Conservation (phyloP, 2,329 filamentous ascomycete species). For the Neonectria neomacrospora region DNA sequence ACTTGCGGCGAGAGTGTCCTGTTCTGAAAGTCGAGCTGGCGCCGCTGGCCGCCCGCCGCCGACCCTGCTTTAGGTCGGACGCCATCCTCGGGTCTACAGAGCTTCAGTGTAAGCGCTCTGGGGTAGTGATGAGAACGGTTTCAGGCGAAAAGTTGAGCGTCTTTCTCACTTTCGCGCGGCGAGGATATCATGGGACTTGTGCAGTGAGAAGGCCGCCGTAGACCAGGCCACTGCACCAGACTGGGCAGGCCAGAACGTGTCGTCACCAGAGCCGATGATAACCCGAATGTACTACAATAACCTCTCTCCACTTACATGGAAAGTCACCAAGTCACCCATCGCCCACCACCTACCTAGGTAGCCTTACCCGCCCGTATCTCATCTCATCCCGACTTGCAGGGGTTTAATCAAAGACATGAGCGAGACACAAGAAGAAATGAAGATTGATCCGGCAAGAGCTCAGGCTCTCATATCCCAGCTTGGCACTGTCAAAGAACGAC, state of each 20-base stretch:
- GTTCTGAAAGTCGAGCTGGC: constrained; percentile 52
- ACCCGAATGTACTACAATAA: constrained; percentile 45
- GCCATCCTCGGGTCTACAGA: constrained; percentile 38
- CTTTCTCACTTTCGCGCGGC: neutral
- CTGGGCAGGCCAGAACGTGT: neutral
- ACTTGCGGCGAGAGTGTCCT: constrained; percentile 55
- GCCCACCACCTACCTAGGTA: constrained; percentile 7
- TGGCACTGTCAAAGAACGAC: constrained; percentile 66
- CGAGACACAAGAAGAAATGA: constrained; percentile 63
- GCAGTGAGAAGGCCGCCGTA: constrained; percentile 22
- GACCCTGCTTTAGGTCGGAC: constrained; percentile 47
- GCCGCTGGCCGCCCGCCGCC: constrained; percentile 61
- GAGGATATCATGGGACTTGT: constrained; percentile 8
- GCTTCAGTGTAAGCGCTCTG: neutral
- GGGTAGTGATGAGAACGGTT: neutral
- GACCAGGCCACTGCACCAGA: constrained; percentile 7
- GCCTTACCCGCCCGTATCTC: constrained; percentile 9
- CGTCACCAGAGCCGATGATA: constrained; percentile 47
- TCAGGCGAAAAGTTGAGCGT: constrained; percentile 5
- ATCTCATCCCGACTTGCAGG: neutral
- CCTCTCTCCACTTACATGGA: constrained; percentile 44
- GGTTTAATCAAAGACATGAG: constrained; percentile 52
- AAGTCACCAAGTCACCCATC: constrained; percentile 27
- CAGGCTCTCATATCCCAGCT: constrained; percentile 72
- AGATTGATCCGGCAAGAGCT: constrained; percentile 70